Base-by-base conservation (phyloP, 805 yeast species). In the Yarrowia sp. region DNA sequence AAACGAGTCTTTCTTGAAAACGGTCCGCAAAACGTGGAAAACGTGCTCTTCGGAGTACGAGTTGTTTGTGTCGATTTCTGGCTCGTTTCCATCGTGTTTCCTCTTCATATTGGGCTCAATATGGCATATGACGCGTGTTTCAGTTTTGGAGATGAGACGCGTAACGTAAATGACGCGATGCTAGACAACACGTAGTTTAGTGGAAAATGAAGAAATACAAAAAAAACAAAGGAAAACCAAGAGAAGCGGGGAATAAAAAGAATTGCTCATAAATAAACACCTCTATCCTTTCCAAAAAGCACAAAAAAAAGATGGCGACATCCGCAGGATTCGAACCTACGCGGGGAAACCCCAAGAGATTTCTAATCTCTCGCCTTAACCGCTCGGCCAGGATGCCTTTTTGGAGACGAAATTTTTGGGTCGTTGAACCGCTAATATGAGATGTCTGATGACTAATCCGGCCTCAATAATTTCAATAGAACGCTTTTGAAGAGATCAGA, bases 1-100 rank as follows among this genome's bases (percentile, higher is more conserved):
- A 63, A 74, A 73, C 41, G 52, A 66, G 8, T 56, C 35, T 14
- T 68, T 62, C 41, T 67, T 68, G 51, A 73, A 70, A 26, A 67
- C 66, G 11, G 46, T 40, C 14, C 62, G 63, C 44, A 69, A 22
- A 3, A 33, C 41, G 32, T 41, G 11, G 19, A 40, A 28, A 16
- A 58, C 17, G 12, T 48, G 54, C 8, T 30, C 38, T 14, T 21
- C 36, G 12, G 54, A 32, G 19, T 22, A 43, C 5, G 24, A 19
- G 5, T 19, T 12, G 36, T 3, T 17, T 5, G 12, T 3, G 12
- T n/a, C 24, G n/a, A 28, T 3, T 4, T 26, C 38, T 19, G 38
- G 4, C 26, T 19, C 8, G n/a, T 32, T 28, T 21, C 38, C 54
- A 9, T 32, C 54, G 12, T 14, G 40, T 2, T 32, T 48, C n/a